Evolutionary conservation across 1,284 basidiomycete species (phyloP).

Genomic region (Sanghuangporus baumii): DNA sequence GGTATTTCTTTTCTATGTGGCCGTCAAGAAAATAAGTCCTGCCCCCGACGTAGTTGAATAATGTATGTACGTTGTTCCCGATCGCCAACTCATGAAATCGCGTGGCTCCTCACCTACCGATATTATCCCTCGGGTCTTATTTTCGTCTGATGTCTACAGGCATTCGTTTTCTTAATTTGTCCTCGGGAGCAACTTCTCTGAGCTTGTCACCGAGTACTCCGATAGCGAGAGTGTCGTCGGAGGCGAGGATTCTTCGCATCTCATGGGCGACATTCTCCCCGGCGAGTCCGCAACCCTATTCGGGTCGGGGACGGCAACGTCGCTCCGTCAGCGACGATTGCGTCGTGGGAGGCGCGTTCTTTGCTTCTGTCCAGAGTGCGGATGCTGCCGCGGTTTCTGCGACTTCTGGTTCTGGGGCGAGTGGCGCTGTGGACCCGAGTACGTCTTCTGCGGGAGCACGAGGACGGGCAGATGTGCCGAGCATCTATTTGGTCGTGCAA

Average conservation of each 20-base stretch:
- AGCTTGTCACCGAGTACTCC: constrained; percentile 34
- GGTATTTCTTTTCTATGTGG: background rate
- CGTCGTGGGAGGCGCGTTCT: constrained; percentile 44
- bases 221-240: constrained; percentile 41
- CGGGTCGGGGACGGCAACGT: constrained; percentile 41
- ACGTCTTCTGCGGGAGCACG: background rate
- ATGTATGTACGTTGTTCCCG: background rate
- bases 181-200: constrained; percentile 47
- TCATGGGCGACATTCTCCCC: constrained; percentile 38
- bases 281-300: constrained; percentile 50
- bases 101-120: background rate
- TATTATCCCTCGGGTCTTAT: background rate
- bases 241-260: constrained; percentile 41
- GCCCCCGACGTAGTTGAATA: background rate
- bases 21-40: background rate
- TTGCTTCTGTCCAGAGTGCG: constrained; percentile 19
- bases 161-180: constrained; percentile 53
- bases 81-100: no score
- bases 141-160: constrained; percentile 31
- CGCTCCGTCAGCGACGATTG: constrained; percentile 49
- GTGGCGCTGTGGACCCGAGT: background rate
- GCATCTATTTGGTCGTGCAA: background rate
- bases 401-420: background rate
- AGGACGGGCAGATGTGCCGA: background rate
- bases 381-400: background rate